Conservation (phyloP, 75 land plant species). For the Cryptomeria japonica region DNA sequence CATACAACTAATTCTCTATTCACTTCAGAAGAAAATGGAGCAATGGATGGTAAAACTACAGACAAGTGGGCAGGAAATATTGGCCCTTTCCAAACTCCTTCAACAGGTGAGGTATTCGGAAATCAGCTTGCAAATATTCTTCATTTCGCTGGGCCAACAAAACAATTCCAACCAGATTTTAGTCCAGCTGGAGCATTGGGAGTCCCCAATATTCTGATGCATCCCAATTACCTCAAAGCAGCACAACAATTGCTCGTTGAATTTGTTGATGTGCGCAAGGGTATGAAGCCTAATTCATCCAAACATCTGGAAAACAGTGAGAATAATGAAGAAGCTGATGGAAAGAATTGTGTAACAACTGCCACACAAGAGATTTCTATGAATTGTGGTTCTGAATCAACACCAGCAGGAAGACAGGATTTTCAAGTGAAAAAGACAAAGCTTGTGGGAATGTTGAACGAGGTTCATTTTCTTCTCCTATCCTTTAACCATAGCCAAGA, state of each 20-base stretch:
- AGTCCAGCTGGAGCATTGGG: neutral
- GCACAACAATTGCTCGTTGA: conserved; percentile 70
- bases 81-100: neutral
- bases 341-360: neutral
- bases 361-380: conserved; percentile 14
- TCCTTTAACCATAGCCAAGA: neutral
- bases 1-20: neutral
- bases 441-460: conserved; percentile 57
- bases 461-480: conserved; percentile 23
- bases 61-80: conserved; percentile 3
- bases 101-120: conserved; percentile 1
- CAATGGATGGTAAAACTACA: neutral
- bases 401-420: conserved; percentile 64
- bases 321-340: conserved; percentile 16
- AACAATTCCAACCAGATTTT: neutral
- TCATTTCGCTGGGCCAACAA: neutral
- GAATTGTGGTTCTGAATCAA: conserved; percentile 30
- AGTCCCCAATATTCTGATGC: conserved; percentile 33
- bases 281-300: conserved; percentile 5
- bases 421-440: conserved; percentile 77
- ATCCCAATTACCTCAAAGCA: conserved; percentile 67
- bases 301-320: conserved; percentile 11
- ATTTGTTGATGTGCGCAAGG: conserved; percentile 56
- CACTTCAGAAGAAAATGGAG: neutral
- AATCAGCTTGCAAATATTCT: neutral